Base-by-base conservation (phyloP, 805 yeast genomes). In the Yarrowia alimentaria region DNA sequence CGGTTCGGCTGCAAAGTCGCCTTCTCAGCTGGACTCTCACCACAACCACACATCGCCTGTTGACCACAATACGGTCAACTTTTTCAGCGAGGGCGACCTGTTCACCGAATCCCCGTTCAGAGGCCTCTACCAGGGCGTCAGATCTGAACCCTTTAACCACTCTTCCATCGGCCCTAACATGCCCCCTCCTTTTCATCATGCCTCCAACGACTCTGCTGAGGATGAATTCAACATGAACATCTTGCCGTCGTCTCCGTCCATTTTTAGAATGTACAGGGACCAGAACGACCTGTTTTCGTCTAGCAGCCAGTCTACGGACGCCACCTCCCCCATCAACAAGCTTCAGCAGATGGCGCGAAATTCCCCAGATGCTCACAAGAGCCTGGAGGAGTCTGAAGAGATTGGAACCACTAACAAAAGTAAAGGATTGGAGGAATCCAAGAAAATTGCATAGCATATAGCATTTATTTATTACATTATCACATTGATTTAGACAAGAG, bases 321-420 rank as follows among this genome's bases (percentile, higher is more conserved):
- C 37, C 12, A 43, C 50, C 16, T 43, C 50, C 4, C 50, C 50
- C 50, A 43, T 43, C 17, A 22, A 29, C 26, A 43, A 43, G 37
- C 50, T 43, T 14, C 35, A 31, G 21, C 50, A 31, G 22, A 31
- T 31, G 20, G 37, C 37, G 12, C 9, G 22, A 13, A 30, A 30
- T 24, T 43, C 50, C 17, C 50, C 50, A 2, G 50, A 43, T 9
- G 37, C 37, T 3, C 28, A 31, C 28, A 31, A 31, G 22, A 43
- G 50, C 20, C 30, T 43, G 18, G 50, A 43, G 37, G 50, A 43
- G 30, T 43, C 50, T 16, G 50, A 43, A 13, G 50, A 43, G 28
- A 43, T 43, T n/a, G 37, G 50, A 21, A 43, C 18, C 19, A 40
- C 33, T 19, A 26, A 40, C 47, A 28, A 19, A 13, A 13, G 25